Base-by-base conservation (phyloP, 2,329 filamentous ascomycete species). In the Stemphylium lycopersici region DNA sequence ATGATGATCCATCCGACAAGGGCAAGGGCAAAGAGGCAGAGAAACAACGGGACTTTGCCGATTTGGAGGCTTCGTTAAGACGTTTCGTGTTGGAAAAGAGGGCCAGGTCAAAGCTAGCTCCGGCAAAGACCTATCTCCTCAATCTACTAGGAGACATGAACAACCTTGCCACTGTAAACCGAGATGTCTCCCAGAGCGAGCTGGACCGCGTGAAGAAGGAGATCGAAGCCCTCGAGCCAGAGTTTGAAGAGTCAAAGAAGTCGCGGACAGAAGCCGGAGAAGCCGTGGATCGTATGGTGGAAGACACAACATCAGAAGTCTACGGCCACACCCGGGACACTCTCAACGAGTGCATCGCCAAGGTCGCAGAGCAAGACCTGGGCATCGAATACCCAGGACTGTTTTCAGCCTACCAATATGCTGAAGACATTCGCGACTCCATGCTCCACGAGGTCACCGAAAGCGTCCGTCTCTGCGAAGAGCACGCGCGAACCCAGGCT, bases 51-150 rank as follows among this genome's bases (percentile, higher is more conserved):
- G 93, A 98, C 68, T 99, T 99, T 71, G 89, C 93, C 69, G 88
- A 89, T 48, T 82, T 99, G 4, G 95, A 99, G 75, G 86, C 90
- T 62, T 95, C 95, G 3, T 77, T 99, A 33, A 86, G 95, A 55
- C 87, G 93, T 39, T 99, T 99, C 65, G 95, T 99, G 6, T 82
- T 99, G 22, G 95, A 99, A 73, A 98, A 98, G 81, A 87, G 95
- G 51, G 92, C 95, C 42, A 87, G 92, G 26, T 98, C 95, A 7
- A 99, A 99, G 79, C 84, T 99, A 55, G 93, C 95, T 1, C 95
- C 95, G 4, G 95, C 95, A 6, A 93, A 92, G 77, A 98, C 93
- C 2, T 99, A 99, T 71, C 85, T 99, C 1, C 81, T 96, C 67
- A 99, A 99, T 74, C 89, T 98, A 22, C 83, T 99, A 31, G 89